A percentile compares a stretch with the other conserved stretches of the same genome.
These are phyloP conservation scores for Trametes villosa DNA, from an alignment of 768 basidiomycete species.

Conservation along the genomic window DNA sequence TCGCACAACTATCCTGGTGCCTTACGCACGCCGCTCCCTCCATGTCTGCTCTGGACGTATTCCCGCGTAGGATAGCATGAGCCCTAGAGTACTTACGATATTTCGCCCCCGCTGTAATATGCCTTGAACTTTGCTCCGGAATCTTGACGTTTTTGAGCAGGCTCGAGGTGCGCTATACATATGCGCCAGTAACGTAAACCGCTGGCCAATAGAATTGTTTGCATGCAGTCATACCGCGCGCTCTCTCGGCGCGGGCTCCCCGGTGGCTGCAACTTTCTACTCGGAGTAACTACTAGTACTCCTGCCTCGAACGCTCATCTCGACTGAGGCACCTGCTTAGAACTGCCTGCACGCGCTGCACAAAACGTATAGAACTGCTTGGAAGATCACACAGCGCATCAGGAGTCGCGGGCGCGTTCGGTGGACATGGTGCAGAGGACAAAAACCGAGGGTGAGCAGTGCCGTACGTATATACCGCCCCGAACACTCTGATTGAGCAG, in stretches of 20 bases:
- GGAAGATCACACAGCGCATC: not conserved
- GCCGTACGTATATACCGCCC: not conserved
- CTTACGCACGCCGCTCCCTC: slow-evolving; percentile 13
- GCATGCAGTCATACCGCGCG: no score
- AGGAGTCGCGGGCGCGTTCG: not conserved
- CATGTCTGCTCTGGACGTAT: slow-evolving; percentile 14
- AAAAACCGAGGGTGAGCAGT: slow-evolving; percentile 40
- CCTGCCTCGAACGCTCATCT: not conserved
- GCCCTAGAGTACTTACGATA: slow-evolving; percentile 26
- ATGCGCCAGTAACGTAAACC: no score
- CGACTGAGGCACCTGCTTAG: no score
- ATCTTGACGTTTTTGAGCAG: no score
- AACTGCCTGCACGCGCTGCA: not conserved
- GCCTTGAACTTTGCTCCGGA: no score
- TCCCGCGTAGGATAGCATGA: slow-evolving; percentile 18
- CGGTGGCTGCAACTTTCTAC: slow-evolving; percentile 19
- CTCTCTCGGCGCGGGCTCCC: slow-evolving; percentile 17
- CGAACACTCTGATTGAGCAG: not conserved
- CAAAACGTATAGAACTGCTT: not conserved
- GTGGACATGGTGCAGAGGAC: slow-evolving; percentile 46
- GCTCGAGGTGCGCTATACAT: no score
- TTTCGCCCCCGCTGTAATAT: slow-evolving; percentile 18
- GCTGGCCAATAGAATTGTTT: no score
- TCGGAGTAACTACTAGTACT: not conserved
- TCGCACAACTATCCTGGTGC: slow-evolving; percentile 17